Evolutionary conservation across 164 flowering plant species (phyloP).

Genomic region (Aristolochia fimbriata): DNA sequence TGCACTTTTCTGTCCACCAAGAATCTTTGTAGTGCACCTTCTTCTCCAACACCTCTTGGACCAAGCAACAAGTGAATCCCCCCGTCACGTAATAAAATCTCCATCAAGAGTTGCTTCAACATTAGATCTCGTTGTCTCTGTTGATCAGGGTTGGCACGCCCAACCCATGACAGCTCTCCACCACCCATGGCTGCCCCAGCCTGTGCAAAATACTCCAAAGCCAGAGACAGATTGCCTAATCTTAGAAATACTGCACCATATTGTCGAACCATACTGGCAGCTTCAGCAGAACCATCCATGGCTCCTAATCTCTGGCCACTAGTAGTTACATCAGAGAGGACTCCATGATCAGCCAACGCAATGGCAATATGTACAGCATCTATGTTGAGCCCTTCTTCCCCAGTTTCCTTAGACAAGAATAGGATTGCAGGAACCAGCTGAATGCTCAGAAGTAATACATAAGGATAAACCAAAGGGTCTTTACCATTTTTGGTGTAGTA

Average conservation of each 20-base stretch:
- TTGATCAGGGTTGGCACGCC: slow-evolving; percentile 63
- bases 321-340: slow-evolving; percentile 65
- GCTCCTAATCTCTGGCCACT: slow-evolving; percentile 52
- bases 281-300: slow-evolving; percentile 93
- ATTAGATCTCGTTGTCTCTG: slow-evolving; percentile 76
- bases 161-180: slow-evolving; percentile 81
- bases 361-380: slow-evolving; percentile 80
- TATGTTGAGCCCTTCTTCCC: slow-evolving; percentile 68
- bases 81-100: slow-evolving; percentile 69
- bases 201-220: slow-evolving; percentile 90
- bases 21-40: slow-evolving; percentile 77
- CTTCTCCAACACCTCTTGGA: slow-evolving; percentile 82
- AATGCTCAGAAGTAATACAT: slow-evolving; percentile 79
- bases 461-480: slow-evolving; percentile 93
- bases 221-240: slow-evolving; percentile 51
- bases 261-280: slow-evolving; percentile 78
- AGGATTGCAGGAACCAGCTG: slow-evolving; percentile 75
- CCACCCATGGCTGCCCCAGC: slow-evolving; percentile 97
- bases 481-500: slow-evolving; percentile 93
- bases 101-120: slow-evolving; percentile 87
- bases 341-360: slow-evolving; percentile 76
- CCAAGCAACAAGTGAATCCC: slow-evolving; percentile 85
- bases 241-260: slow-evolving; percentile 75
- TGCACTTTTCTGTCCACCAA: slow-evolving; percentile 45
- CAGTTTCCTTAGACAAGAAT: slow-evolving; percentile 62